Evolutionary conservation across 164 flowering plant species (phyloP).

Genomic region (Aristolochia fimbriata): DNA sequence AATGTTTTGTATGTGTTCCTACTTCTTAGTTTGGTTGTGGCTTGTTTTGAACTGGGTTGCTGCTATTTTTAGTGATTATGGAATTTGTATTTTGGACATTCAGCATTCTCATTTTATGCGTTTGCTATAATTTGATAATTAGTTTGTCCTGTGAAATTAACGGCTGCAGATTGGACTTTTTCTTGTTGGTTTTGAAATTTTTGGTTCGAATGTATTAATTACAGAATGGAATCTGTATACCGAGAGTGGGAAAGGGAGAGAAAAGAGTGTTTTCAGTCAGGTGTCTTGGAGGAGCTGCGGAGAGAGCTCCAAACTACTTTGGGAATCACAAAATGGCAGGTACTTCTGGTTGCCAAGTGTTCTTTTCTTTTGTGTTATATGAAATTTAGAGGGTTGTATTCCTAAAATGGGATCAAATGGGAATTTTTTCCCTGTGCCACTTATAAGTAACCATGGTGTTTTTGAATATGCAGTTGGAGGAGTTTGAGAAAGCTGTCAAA

Average conservation of each 20-base stretch:
- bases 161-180: no score
- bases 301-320: slow-evolving; percentile 73
- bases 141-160: background rate
- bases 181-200: background rate
- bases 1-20: background rate
- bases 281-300: slow-evolving; percentile 35
- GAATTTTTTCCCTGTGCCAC: background rate
- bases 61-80: background rate
- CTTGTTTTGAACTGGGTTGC: background rate
- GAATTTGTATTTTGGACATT: background rate
- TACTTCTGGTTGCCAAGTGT: slow-evolving; percentile 6
- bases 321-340: slow-evolving; percentile 98
- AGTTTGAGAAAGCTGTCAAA: slow-evolving; percentile 79
- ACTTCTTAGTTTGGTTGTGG: background rate
- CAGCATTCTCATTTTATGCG: background rate
- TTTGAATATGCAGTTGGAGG: slow-evolving; percentile 55
- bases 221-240: slow-evolving; percentile 82
- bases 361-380: background rate
- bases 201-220: background rate
- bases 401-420: background rate
- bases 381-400: background rate
- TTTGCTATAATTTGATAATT: background rate
- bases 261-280: slow-evolving; percentile 29
- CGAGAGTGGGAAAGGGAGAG: slow-evolving; percentile 56
- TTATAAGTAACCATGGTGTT: slow-evolving; percentile 1